These are phyloP conservation scores for Aspergillus egyptiacus DNA, from an alignment of 495 filamentous ascomycete species.

Conservation along the genomic window DNA sequence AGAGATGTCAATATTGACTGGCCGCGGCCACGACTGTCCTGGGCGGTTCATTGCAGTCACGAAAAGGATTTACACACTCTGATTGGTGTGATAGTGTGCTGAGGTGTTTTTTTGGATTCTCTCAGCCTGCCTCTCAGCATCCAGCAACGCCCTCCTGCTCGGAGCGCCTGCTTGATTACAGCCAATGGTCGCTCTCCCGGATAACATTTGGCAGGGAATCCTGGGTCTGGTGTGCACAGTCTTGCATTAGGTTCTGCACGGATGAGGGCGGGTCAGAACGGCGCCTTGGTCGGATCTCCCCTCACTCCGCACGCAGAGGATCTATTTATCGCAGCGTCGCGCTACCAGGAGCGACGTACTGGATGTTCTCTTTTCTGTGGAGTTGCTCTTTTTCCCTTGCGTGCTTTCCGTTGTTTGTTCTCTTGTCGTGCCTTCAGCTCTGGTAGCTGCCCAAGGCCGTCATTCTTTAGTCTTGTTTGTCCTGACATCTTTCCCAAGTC, in stretches of 20 bases:
- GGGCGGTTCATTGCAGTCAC: slow-evolving; percentile 23
- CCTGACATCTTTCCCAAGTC: slow-evolving; percentile 10
- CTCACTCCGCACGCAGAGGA: slow-evolving; percentile 3
- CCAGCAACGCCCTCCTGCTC: slow-evolving; percentile 9
- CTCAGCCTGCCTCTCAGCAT: slow-evolving; percentile 13
- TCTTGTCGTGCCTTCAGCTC: slow-evolving; percentile 27
- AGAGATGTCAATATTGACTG: not conserved
- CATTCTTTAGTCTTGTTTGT: slow-evolving; percentile 19
- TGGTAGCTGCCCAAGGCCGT: slow-evolving; percentile 36
- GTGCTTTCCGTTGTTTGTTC: slow-evolving; percentile 16
- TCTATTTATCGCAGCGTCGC: slow-evolving; percentile 23
- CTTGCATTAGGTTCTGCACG: slow-evolving; percentile 37
- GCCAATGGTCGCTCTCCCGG: slow-evolving; percentile 19
- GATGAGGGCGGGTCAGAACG: slow-evolving; percentile 10
- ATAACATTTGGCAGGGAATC: slow-evolving; percentile 12
- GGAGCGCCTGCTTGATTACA: slow-evolving; percentile 17
- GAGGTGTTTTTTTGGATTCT: slow-evolving; percentile 7
- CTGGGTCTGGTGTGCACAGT: slow-evolving; percentile 26
- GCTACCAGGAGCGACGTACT: slow-evolving; percentile 19
- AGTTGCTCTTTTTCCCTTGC: slow-evolving; percentile 12
- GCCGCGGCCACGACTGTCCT: slow-evolving; percentile 6
- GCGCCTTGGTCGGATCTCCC: slow-evolving; percentile 16
- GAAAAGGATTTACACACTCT: slow-evolving; percentile 4
- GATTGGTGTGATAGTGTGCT: slow-evolving; percentile 17
- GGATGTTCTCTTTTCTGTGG: slow-evolving; percentile 11